Conservation (phyloP, 1,284 basidiomycete genomes). For the Apiotrichum mycotoxinovorans region DNA sequence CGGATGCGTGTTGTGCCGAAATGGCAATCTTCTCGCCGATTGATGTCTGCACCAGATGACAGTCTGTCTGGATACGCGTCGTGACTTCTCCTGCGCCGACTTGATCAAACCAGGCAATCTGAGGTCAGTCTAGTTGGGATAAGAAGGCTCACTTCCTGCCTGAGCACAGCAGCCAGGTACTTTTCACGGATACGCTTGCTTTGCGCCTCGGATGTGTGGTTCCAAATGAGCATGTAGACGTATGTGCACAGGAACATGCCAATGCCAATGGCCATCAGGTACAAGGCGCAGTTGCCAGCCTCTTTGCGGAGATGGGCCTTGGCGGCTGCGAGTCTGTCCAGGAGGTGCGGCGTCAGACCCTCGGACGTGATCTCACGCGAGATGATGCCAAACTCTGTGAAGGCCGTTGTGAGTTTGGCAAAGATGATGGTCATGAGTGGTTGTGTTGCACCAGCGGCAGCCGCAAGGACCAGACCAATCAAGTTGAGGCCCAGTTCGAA, state of each 20-base stretch:
- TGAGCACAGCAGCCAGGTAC: slow-evolving; percentile 50
- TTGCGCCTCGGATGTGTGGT: slow-evolving; percentile 83
- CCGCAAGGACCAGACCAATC: slow-evolving; percentile 44
- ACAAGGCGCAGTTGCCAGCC: slow-evolving; percentile 41
- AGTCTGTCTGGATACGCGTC: slow-evolving; percentile 79
- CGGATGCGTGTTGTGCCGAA: slow-evolving; percentile 49
- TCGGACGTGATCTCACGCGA: not conserved
- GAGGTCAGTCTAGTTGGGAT: too few species aligned
- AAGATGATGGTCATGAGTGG: slow-evolving; percentile 50
- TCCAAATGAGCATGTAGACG: slow-evolving; percentile 80
- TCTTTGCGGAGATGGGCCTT: slow-evolving; percentile 31
- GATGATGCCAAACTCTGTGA: slow-evolving; percentile 27
- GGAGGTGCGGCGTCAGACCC: not conserved
- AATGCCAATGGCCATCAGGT: slow-evolving; percentile 47
- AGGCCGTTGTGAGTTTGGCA: slow-evolving; percentile 45
- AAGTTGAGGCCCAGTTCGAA: slow-evolving; percentile 39
- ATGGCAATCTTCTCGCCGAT: slow-evolving; percentile 78
- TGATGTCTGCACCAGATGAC: slow-evolving; percentile 74
- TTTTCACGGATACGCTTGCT: slow-evolving; percentile 65
- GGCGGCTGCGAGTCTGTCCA: slow-evolving; percentile 20
- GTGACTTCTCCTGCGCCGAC: slow-evolving; percentile 93
- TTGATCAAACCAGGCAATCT: slow-evolving; percentile 81
- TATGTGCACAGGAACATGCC: slow-evolving; percentile 54
- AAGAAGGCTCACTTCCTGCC: slow-evolving; percentile 53
- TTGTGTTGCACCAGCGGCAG: slow-evolving; percentile 45